A percentile compares a stretch with the other conserved stretches of the same genome.
Evolutionary conservation across 495 filamentous ascomycete genomes (phyloP).

Genomic region (Penicillium lividum): DNA sequence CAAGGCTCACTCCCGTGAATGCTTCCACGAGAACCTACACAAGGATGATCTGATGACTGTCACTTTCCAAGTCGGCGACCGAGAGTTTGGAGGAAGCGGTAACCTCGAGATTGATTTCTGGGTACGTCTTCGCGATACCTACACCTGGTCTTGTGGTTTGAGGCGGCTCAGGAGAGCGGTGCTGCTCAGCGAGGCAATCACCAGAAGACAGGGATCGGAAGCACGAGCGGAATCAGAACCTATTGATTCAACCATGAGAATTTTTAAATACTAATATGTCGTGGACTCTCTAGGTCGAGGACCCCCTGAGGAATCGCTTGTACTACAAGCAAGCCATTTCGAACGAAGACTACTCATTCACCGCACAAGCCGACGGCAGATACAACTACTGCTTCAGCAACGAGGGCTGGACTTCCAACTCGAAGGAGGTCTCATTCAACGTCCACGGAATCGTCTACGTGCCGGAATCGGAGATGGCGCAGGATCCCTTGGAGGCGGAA

Average conservation of each 20-base stretch:
- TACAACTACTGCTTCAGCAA: conserved; percentile 99
- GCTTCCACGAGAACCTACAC: conserved; percentile 94
- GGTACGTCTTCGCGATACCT: conserved; percentile 55
- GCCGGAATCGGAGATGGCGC: conserved; percentile 76
- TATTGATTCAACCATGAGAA: background rate
- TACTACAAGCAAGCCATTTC: conserved; percentile 76
- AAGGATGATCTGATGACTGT: conserved; percentile 97
- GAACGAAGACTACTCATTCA: conserved; percentile 91
- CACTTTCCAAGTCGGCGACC: conserved; percentile 95
- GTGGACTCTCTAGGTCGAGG: conserved; percentile 63
- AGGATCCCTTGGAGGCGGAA: conserved; percentile 90
- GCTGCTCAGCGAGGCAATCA: background rate
- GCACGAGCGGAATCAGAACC: background rate
- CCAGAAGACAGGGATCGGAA: background rate
- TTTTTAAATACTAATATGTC: background rate
- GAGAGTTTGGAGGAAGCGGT: conserved; percentile 91
- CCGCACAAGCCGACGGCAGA: conserved; percentile 79
- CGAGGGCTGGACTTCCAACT: conserved; percentile 87
- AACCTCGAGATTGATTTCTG: conserved; percentile 98
- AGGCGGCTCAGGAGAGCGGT: background rate
- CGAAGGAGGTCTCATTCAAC: conserved; percentile 98
- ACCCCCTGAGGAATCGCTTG: conserved; percentile 71
- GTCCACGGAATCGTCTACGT: conserved; percentile 99
- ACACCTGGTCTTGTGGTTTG: background rate
- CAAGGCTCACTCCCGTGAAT: conserved; percentile 85